These are phyloP conservation scores for Davidsoniella eucalypti DNA, from an alignment of 2,329 filamentous ascomycete genomes.

Conservation along the genomic window DNA sequence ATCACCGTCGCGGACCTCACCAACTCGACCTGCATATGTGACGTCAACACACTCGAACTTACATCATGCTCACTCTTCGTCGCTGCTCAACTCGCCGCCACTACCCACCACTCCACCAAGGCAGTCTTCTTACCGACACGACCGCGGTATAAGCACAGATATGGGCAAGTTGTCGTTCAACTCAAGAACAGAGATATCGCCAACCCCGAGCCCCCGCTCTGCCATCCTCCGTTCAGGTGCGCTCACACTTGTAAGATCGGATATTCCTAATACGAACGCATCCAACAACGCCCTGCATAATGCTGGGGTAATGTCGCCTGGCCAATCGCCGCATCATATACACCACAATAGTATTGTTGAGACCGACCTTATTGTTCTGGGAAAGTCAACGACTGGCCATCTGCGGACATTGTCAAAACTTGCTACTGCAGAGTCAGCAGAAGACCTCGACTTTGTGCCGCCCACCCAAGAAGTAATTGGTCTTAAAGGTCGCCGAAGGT, in stretches of 20 bases:
- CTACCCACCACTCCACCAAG: conserved; percentile 9
- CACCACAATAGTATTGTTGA: conserved; percentile 33
- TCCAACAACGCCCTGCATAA: conserved; percentile 17
- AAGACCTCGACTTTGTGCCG: conserved; percentile 60
- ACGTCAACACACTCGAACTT: conserved; percentile 1
- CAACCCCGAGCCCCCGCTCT: conserved; percentile 26
- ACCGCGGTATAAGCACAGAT: conserved; percentile 49
- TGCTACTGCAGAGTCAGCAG: conserved; percentile 55
- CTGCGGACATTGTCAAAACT: conserved; percentile 74
- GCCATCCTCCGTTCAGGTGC: conserved; percentile 38
- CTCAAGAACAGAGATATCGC: conserved; percentile 27
- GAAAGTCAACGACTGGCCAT: conserved; percentile 80
- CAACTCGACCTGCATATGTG: conserved; percentile 6
- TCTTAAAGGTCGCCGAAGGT: conserved; percentile 62
- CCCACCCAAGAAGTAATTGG: conserved; percentile 76
- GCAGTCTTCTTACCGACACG: conserved; percentile 22
- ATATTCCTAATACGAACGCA: conserved; percentile 14
- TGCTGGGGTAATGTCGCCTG: conserved; percentile 4
- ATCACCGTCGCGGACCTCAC: conserved; percentile 9
- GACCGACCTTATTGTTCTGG: conserved; percentile 64
- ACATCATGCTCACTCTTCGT: conserved; percentile 1
- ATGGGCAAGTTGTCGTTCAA: conserved; percentile 36
- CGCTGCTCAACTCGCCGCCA: conserved; percentile 1
- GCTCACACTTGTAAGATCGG: conserved; percentile 10
- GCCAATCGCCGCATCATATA: conserved; percentile 16